These are phyloP conservation scores for Leishmania braziliensis DNA, from an alignment of 208 protist genomes.

Conservation along the genomic window DNA sequence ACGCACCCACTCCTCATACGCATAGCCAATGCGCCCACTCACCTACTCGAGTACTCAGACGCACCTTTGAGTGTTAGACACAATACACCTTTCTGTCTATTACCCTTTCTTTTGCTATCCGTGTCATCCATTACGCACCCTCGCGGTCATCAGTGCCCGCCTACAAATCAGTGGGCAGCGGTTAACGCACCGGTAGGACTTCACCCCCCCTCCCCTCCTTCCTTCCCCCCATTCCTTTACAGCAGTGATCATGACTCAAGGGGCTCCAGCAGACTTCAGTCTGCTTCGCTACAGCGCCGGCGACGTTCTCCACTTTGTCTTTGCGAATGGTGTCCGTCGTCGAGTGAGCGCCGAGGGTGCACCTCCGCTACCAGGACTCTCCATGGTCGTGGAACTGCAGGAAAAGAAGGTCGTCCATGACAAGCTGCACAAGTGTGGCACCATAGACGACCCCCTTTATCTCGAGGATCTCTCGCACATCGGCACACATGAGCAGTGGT, in stretches of 20 bases:
- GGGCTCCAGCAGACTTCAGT: neutral
- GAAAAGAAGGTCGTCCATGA: slow-evolving; percentile 7
- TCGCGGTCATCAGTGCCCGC: neutral
- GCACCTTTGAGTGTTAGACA: neutral
- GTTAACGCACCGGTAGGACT: neutral
- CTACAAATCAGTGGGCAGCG: neutral
- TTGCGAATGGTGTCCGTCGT: slow-evolving; percentile 12
- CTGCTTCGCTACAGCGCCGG: slow-evolving; percentile 18
- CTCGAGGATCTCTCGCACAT: neutral
- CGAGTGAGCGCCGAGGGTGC: neutral
- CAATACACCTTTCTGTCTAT: neutral
- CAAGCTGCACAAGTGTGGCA: neutral
- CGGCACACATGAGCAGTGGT: slow-evolving; percentile 22
- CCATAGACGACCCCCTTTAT: slow-evolving; percentile 21
- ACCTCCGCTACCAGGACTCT: slow-evolving; percentile 10
- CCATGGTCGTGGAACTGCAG: slow-evolving; percentile 22
- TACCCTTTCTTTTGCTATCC: neutral
- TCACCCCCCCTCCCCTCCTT: too few relatives aligned
- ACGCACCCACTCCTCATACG: neutral
- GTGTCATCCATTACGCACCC: neutral
- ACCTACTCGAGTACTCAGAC: neutral
- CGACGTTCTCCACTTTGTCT: slow-evolving; percentile 27
- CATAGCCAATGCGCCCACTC: neutral
- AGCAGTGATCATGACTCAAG: neutral
- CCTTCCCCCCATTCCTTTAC: neutral